Percentiles rank a stretch among this genome's conserved stretches.
phyloP scores from a whole-genome alignment of 2,329 filamentous ascomycete genomes.

The Bretziella fagacearum region DNA sequence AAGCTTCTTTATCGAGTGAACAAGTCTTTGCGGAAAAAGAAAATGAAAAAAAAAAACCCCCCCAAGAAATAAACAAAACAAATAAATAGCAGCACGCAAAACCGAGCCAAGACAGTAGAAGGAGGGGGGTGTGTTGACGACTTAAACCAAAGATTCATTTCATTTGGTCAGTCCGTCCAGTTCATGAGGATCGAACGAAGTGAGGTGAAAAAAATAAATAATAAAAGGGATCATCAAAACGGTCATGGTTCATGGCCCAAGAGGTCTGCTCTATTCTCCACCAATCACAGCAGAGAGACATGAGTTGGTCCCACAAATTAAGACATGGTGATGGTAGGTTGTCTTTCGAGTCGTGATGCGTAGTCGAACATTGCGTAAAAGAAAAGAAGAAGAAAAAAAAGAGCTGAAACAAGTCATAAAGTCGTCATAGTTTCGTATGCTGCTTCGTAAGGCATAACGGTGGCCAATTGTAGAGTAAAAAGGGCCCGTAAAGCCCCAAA shows the following conservation, averaged over 20 bases:
- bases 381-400: conserved; percentile 3
- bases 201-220: not conserved
- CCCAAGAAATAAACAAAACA: conserved; percentile 11
- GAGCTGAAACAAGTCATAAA: conserved; percentile 11
- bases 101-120: not conserved
- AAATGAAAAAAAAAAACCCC: conserved; percentile 14
- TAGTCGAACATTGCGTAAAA: conserved; percentile 4
- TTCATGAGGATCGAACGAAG: no score
- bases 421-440: conserved; percentile 13
- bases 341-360: not conserved
- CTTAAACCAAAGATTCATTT: not conserved
- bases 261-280: conserved; percentile 1
- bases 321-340: not conserved
- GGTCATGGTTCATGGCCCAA: not conserved
- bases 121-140: not conserved
- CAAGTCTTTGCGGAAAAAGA: conserved; percentile 15
- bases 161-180: no score
- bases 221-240: conserved; percentile 1
- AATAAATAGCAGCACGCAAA: not conserved
- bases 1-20: conserved; percentile 3
- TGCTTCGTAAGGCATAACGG: not conserved
- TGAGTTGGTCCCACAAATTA: conserved; percentile 1
- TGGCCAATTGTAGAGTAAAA: no score
- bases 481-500: no score
- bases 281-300: not conserved